Base-by-base conservation (phyloP, 2,329 filamentous ascomycete species). In the Pseudomassariella vexata region DNA sequence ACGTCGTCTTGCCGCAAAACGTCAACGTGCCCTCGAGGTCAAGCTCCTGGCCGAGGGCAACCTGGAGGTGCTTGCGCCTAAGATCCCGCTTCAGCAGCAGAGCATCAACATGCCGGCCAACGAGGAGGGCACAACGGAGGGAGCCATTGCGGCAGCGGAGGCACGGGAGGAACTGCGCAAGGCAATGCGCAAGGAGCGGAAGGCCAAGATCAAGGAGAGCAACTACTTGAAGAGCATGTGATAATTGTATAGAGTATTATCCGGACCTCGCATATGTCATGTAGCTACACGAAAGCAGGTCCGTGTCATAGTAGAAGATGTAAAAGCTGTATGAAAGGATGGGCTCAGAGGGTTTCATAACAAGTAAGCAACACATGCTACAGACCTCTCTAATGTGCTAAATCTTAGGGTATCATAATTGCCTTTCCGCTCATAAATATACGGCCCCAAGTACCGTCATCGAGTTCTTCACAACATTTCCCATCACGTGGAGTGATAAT, bases 151-250 rank as follows among this genome's bases (percentile, higher is more conserved):
- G 30, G 70, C 73, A 20, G 60, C 54, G 8, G 48, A 56, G 19
- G 65, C 73, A 52, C 68, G 83, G 52, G 67, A 71, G 40, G 76
- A 79, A 47, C 63, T 89, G 49, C 82, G 70, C 44, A 74, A 69
- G 61, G 79, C 78, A 20, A 79, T 88, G 82, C 74, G 85, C 51
- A 73, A 73, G 56, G 82, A 87, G 65, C 70, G 85, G 54, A 76
- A 81, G 61, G 75, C 73, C 38, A 75, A 71, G 60, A 92, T 92
- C 53, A 90, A 89, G 76, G 85, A 92, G 68, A 63, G 62, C 54
- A 92, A 92, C 64, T 92, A 88, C 71, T 73, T 92, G 61, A 85
- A 82, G 73, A 76, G 78, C 25, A 86, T 89, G 82, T 78, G 68
- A 64, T 34, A 23, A 27, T 14, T 12, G 23, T 10, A 15, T 12